These are phyloP conservation scores for Metschnikowia sp. DNA, from an alignment of 805 yeast species.

Conservation along the genomic window DNA sequence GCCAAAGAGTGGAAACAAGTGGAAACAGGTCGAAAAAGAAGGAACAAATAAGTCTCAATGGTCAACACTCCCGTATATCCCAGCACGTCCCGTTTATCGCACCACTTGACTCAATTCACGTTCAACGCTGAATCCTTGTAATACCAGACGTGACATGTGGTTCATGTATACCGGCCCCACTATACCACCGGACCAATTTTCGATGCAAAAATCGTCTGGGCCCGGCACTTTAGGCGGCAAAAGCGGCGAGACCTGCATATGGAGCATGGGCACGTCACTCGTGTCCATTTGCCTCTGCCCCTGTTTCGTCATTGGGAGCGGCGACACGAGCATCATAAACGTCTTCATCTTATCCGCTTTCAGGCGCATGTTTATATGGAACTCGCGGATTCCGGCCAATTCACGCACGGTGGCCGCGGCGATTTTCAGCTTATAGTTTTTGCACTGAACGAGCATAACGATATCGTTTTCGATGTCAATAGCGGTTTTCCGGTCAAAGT, in stretches of 20 bases:
- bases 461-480: constrained; percentile 26
- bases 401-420: constrained; percentile 50
- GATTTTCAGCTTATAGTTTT: constrained; percentile 43
- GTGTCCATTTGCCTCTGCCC: constrained; percentile 45
- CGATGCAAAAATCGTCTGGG: constrained; percentile 25
- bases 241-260: constrained; percentile 38
- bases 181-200: constrained; percentile 39
- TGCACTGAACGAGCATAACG: constrained; percentile 52
- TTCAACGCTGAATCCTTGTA: constrained; percentile 33
- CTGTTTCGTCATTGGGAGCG: constrained; percentile 45
- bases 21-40: too few species aligned
- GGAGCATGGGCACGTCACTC: constrained; percentile 45
- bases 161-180: constrained; percentile 36
- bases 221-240: constrained; percentile 10
- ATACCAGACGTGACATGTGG: constrained; percentile 30
- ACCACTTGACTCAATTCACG: not conserved
- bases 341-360: constrained; percentile 19
- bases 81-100: not conserved
- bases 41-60: too few species aligned
- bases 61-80: too few species aligned
- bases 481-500: not conserved
- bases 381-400: constrained; percentile 48
- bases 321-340: constrained; percentile 44
- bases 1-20: too few species aligned
- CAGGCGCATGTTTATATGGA: constrained; percentile 24